These are phyloP conservation scores for Inonotus obliquus DNA, from an alignment of 1,284 basidiomycete genomes.

Conservation along the genomic window DNA sequence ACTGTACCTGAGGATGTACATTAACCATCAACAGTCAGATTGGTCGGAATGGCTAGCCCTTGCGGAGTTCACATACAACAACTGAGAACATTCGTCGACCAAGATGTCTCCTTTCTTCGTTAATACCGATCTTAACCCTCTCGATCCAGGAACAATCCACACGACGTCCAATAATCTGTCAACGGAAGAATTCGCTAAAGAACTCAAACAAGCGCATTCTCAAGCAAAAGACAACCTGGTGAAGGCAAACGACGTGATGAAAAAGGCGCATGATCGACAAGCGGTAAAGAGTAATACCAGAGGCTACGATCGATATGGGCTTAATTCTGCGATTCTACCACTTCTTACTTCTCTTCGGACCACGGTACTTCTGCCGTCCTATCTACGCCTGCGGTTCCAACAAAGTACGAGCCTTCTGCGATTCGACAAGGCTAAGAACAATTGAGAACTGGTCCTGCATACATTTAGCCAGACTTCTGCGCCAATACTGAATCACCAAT, in stretches of 20 bases:
- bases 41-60: neutral
- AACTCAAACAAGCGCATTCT: neutral
- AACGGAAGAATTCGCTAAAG: neutral
- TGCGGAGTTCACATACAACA: conserved; percentile 6
- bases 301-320: too few relatives aligned
- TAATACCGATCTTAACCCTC: neutral
- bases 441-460: too few relatives aligned
- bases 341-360: too few relatives aligned
- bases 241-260: neutral
- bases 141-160: neutral
- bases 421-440: too few relatives aligned
- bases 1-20: neutral
- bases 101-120: neutral
- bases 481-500: too few relatives aligned
- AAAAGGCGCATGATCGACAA: neutral
- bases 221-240: neutral
- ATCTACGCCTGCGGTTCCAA: too few relatives aligned
- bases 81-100: neutral
- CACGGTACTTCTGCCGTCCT: too few relatives aligned
- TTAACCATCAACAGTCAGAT: neutral
- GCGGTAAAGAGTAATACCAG: too few relatives aligned
- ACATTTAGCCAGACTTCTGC: too few relatives aligned
- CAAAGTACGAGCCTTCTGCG: too few relatives aligned
- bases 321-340: too few relatives aligned
- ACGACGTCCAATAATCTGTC: neutral